phyloP scores from a whole-genome alignment of 768 basidiomycete species.

The Naganishia friedmannii region DNA sequence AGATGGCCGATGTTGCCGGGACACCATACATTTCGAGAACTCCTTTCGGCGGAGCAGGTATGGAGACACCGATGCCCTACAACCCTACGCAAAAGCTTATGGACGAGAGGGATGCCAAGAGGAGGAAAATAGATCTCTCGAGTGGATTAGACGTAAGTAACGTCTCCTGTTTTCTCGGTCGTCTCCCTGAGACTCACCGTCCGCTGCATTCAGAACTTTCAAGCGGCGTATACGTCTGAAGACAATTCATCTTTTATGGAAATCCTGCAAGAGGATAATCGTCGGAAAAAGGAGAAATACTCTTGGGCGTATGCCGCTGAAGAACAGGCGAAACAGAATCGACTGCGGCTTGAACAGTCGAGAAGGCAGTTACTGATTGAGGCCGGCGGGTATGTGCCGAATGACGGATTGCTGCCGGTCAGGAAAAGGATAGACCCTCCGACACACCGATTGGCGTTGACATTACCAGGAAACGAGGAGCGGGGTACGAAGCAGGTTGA shows the following conservation, averaged over 20 bases:
- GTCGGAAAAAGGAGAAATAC: conserved; percentile 71
- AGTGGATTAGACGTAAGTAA: conserved; percentile 30
- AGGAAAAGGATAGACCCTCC: conserved; percentile 34
- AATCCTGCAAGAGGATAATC: conserved; percentile 86
- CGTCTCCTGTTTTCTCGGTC: neutral
- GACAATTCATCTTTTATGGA: conserved; percentile 96
- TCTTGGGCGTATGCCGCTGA: conserved; percentile 96
- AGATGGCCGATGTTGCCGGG: conserved; percentile 39
- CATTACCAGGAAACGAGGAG: conserved; percentile 34
- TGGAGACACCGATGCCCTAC: conserved; percentile 43
- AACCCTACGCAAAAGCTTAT: conserved; percentile 11
- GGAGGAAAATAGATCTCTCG: conserved; percentile 34
- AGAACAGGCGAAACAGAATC: conserved; percentile 61
- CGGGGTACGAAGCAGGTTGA: conserved; percentile 19
- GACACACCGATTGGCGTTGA: conserved; percentile 16
- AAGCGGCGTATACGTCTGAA: conserved; percentile 88
- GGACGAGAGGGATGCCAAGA: conserved; percentile 28
- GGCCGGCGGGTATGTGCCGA: conserved; percentile 37
- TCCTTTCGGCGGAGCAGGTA: conserved; percentile 43
- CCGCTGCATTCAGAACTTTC: conserved; percentile 64
- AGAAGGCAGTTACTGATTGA: conserved; percentile 36
- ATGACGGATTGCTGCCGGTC: conserved; percentile 36
- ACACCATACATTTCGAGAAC: conserved; percentile 48
- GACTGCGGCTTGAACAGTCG: conserved; percentile 31
- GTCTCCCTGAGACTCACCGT: neutral